A percentile compares a stretch with the other conserved stretches of the same genome.
These are phyloP conservation scores for Cicer bijugum DNA, from an alignment of 306 rosid genomes.

Conservation along the genomic window DNA sequence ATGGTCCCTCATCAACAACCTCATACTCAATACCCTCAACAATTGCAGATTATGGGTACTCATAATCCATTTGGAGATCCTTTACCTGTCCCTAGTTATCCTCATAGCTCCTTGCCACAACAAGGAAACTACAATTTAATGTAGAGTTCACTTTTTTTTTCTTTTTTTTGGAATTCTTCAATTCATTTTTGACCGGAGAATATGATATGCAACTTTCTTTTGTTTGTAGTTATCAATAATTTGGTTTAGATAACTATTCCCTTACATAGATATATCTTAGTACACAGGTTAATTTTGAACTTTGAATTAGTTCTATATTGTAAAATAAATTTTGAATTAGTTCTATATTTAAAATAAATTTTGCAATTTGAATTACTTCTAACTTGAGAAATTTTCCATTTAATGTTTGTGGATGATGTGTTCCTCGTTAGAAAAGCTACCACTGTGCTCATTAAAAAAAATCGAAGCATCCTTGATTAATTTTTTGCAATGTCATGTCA, in stretches of 20 bases:
- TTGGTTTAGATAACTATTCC: not conserved
- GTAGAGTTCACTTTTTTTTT: slow-evolving; percentile 45
- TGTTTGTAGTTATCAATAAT: slow-evolving; percentile 8
- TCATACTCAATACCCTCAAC: slow-evolving; percentile 57
- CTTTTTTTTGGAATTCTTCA: slow-evolving; percentile 30
- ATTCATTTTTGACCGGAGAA: slow-evolving; percentile 45
- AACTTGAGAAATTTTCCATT: too few relatives aligned
- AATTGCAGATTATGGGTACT: slow-evolving; percentile 49
- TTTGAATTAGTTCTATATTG: not conserved
- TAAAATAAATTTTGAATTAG: too few relatives aligned
- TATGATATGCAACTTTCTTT: not conserved
- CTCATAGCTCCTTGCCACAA: slow-evolving; percentile 55
- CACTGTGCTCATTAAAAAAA: too few relatives aligned
- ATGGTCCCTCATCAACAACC: slow-evolving; percentile 60
- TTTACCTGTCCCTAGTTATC: slow-evolving; percentile 49
- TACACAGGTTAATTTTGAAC: not conserved
- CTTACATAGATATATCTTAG: not conserved
- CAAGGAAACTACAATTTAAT: slow-evolving; percentile 72
- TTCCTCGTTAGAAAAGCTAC: too few relatives aligned
- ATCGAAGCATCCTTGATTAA: too few relatives aligned
- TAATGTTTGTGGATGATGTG: too few relatives aligned
- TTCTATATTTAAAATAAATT: too few relatives aligned
- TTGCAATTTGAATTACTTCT: too few relatives aligned
- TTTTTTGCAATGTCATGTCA: too few relatives aligned
- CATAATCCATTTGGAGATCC: slow-evolving; percentile 94